A percentile compares a stretch with the other conserved stretches of the same genome.
These are phyloP conservation scores for Globisporangium acanthophoron DNA, from an alignment of 352 stramenopile species.

Conservation along the genomic window DNA sequence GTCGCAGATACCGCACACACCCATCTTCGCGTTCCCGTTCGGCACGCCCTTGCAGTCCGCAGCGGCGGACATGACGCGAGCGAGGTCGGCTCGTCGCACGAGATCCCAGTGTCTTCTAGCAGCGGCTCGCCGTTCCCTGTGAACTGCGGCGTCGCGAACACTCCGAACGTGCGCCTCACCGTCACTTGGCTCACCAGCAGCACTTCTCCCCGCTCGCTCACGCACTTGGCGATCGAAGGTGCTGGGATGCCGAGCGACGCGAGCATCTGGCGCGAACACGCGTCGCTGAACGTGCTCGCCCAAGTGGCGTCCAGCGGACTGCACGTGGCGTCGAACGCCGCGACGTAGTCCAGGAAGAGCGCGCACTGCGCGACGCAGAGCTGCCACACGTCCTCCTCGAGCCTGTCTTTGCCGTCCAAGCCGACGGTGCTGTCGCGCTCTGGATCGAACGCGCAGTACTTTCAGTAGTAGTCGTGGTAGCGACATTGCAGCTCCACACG, in stretches of 20 bases:
- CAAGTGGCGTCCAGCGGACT: constrained; percentile 9
- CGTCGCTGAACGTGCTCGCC: constrained; percentile 7
- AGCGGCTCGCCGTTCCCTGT: constrained; percentile 23
- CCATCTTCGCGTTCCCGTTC: constrained; percentile 11
- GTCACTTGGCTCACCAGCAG: constrained; percentile 10
- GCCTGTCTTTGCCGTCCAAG: constrained; percentile 22
- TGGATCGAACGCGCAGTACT: constrained; percentile 29
- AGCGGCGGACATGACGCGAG: background rate
- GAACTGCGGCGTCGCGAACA: constrained; percentile 22
- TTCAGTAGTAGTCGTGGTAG: background rate
- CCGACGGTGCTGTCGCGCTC: constrained; percentile 22
- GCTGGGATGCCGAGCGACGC: background rate
- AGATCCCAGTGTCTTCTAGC: constrained; percentile 6
- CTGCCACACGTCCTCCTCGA: constrained; percentile 24
- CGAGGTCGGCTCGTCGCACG: constrained; percentile 4
- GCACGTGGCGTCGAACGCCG: constrained; percentile 17
- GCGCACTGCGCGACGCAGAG: constrained; percentile 19
- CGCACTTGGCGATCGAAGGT: background rate
- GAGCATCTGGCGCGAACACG: background rate
- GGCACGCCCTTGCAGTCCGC: constrained; percentile 25
- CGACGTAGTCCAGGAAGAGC: constrained; percentile 23
- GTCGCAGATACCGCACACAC: constrained; percentile 25
- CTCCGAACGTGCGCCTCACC: constrained; percentile 12
- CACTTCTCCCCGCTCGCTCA: background rate
- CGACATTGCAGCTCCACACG: background rate